Evolutionary conservation across 495 filamentous ascomycete species (phyloP), one percentile per base, ranked within the genome.

Genomic region (Daldinia loculata): DNA sequence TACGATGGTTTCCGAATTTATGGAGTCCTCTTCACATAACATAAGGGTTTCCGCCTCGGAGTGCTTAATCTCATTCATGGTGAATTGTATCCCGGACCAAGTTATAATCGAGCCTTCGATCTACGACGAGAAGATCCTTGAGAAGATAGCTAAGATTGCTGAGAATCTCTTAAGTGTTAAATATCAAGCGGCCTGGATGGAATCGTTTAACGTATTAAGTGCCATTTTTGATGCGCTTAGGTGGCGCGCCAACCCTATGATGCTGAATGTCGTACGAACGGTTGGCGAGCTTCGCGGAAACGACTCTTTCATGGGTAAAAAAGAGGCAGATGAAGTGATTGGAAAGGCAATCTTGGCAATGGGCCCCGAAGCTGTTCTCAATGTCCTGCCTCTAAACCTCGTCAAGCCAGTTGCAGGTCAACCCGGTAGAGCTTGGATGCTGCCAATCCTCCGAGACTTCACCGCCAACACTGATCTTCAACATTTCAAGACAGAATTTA

Each of bases 31-130:
- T 12, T 95, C 93, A 0, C 89, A 93, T 78, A 97, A 97, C 76
- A 95, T 98, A 75, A 89, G 95, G 29, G 83, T 95, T 14, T 98
- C 96, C 11, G 93, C 95, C 2, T 94, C 96, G 0, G 95, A 98
- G 78, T 97, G 96, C 75, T 81, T 99, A 63, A 90, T 98, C 34
- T 97, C 95, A 1, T 94, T 99, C 72, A 82, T 94, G 73, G 89
- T 88, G 53, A 96, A 95, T 75, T 96, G 93, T 69, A 85, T 99
- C 27, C 95, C 96, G 0, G 83, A 89, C 24, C 84, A 82, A 53
- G 90, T 94, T 6, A 87, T 98, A 24, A 75, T 97, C 5, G 93
- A 98, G 63, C 91, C 94, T 9, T 96, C 94, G 27, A 84, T 95
- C 6, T 92, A 90, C 74, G 94, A 97, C 70, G 94, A 97, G 77